Conservation (phyloP, 352 stramenopile species). For the Pythium biforme region DNA sequence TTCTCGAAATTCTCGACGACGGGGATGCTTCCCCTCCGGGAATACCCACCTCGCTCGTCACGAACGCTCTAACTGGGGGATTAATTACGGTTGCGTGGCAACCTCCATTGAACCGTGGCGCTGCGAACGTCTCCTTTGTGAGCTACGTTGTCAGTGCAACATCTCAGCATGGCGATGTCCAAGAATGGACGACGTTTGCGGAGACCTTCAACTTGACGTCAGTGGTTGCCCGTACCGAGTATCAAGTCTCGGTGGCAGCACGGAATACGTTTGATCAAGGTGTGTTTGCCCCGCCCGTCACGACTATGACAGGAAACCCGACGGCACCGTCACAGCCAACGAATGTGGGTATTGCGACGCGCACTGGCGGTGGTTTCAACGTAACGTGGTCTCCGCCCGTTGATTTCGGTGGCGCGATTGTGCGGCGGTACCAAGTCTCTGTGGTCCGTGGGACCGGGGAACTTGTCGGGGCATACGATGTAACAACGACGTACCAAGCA, state of each 20-base stretch:
- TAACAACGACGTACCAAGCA: constrained; percentile 7
- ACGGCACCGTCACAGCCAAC: constrained; percentile 32
- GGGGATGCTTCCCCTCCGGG: constrained; percentile 44
- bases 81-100: constrained; percentile 33
- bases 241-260: constrained; percentile 35
- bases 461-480: not conserved
- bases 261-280: constrained; percentile 28
- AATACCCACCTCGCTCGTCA: constrained; percentile 20
- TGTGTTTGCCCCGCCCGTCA: constrained; percentile 14
- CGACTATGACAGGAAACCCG: constrained; percentile 27
- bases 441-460: not conserved
- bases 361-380: constrained; percentile 43
- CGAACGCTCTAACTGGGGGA: constrained; percentile 30
- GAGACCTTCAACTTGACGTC: constrained; percentile 24
- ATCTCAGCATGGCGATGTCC: constrained; percentile 13
- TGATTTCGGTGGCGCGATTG: constrained; percentile 38
- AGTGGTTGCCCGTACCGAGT: constrained; percentile 31
- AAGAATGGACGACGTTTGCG: constrained; percentile 21
- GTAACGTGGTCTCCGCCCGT: constrained; percentile 43
- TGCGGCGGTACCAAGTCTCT: constrained; percentile 36
- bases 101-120: constrained; percentile 32
- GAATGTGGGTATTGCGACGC: constrained; percentile 25
- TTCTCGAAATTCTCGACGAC: constrained; percentile 54
- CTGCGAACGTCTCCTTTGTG: constrained; percentile 29
- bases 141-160: constrained; percentile 31